Evolutionary conservation across 2,329 filamentous ascomycete genomes (phyloP).

Genomic region (Fusarium odoratissimum): DNA sequence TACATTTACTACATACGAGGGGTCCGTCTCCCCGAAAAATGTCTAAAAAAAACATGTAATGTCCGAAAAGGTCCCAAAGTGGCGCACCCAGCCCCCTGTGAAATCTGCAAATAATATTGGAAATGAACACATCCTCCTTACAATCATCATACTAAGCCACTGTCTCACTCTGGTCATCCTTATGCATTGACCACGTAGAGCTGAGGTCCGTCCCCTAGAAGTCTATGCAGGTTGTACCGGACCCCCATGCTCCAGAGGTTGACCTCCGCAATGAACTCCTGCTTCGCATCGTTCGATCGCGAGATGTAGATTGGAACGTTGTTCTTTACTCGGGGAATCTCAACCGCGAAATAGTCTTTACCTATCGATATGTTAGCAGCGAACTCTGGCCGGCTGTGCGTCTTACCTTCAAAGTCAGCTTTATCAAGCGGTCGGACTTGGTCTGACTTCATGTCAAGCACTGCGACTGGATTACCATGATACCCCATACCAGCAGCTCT

Average conservation of each 20-base stretch:
- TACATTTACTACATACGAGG: accelerated
- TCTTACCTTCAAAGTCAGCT: background rate
- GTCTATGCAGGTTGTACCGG: background rate
- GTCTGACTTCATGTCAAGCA: background rate
- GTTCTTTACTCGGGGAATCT: background rate
- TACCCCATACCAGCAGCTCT: accelerated
- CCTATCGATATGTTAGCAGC: background rate
- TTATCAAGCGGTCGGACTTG: background rate
- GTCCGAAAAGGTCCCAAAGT: background rate
- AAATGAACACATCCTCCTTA: background rate
- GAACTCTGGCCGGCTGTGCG: accelerated
- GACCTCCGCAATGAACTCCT: background rate
- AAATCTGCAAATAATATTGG: background rate
- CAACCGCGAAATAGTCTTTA: background rate
- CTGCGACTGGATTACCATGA: background rate
- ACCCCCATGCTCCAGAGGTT: background rate
- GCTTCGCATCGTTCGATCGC: background rate
- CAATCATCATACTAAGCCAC: accelerated
- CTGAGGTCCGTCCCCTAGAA: accelerated
- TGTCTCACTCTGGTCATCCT: background rate
- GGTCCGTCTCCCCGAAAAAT: background rate
- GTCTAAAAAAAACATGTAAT: background rate
- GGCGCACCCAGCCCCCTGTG: accelerated
- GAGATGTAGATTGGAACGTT: background rate
- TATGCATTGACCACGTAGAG: background rate